Evolutionary conservation across 2,329 filamentous ascomycete species (phyloP).

Genomic region (Claviceps maximensis): DNA sequence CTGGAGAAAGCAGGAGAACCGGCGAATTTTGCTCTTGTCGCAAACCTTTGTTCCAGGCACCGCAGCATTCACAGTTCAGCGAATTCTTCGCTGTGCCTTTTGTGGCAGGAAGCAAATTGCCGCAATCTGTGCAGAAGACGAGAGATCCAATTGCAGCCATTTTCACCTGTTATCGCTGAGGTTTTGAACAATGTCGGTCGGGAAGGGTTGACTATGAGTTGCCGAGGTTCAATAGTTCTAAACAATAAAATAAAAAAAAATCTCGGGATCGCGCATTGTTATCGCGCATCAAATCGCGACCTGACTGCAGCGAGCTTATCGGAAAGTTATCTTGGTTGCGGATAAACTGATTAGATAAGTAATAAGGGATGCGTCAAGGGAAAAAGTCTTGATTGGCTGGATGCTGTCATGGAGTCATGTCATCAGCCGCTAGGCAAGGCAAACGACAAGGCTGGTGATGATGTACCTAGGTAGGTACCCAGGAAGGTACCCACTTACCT

Average conservation of each 20-base stretch:
- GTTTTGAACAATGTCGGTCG: not conserved
- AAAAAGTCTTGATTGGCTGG: conserved; percentile 11
- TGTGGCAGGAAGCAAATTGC: conserved; percentile 73
- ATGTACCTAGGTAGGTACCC: not conserved
- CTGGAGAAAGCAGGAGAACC: not conserved
- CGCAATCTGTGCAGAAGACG: conserved; percentile 86
- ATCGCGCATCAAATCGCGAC: not conserved
- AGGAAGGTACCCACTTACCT: no score
- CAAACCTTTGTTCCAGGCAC: conserved; percentile 68
- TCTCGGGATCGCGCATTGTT: not conserved
- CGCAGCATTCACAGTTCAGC: conserved; percentile 75
- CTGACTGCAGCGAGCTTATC: not conserved
- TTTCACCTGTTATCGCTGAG: conserved; percentile 2
- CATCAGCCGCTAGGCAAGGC: not conserved
- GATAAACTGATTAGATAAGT: conserved; percentile 18
- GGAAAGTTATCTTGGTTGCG: conserved; percentile 7
- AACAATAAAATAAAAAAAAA: not conserved
- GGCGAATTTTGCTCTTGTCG: not conserved
- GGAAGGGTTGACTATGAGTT: not conserved
- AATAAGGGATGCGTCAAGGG: conserved; percentile 10
- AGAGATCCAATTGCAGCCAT: conserved; percentile 89
- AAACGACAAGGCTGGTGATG: not conserved
- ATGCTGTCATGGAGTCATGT: not conserved
- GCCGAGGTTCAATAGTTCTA: not conserved
- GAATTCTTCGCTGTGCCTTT: conserved; percentile 63